Evolutionary conservation across 345 rosid genomes (phyloP).

Genomic region (Lumnitzera littorea): DNA sequence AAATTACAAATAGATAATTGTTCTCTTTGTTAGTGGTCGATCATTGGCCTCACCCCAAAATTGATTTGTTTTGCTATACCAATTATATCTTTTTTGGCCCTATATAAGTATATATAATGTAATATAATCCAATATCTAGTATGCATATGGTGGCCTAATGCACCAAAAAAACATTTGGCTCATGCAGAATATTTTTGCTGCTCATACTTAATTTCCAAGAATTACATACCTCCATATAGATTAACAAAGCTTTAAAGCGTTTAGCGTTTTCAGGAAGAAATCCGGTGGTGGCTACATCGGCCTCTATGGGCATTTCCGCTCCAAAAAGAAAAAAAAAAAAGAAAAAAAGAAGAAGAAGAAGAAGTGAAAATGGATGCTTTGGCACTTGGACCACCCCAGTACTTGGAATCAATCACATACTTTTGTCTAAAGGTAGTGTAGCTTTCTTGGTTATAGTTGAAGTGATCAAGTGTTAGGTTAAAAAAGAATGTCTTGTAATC

Average conservation of each 20-base stretch:
- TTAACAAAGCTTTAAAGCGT: constrained; percentile 26
- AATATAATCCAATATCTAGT: too few species aligned
- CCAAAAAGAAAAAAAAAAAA: constrained; percentile 14
- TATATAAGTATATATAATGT: too few species aligned
- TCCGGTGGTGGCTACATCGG: constrained; percentile 10
- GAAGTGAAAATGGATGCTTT: constrained; percentile 40
- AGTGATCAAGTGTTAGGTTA: constrained; percentile 50
- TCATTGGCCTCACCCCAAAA: too few species aligned
- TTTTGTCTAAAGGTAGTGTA: constrained; percentile 43
- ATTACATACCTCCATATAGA: constrained; percentile 33
- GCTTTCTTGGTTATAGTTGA: constrained; percentile 43
- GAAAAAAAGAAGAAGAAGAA: too few species aligned
- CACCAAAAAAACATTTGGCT: too few species aligned
- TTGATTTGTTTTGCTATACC: too few species aligned
- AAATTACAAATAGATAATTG: too few species aligned
- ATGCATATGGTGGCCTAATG: too few species aligned
- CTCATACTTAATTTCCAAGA: too few species aligned
- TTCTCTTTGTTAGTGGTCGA: too few species aligned
- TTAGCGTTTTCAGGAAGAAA: constrained; percentile 31
- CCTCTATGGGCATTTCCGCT: constrained; percentile 26
- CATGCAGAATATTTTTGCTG: too few species aligned
- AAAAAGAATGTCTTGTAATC: constrained; percentile 22
- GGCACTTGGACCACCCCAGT: constrained; percentile 40
- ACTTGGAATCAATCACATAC: constrained; percentile 30
- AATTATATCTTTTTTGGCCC: too few species aligned